Conservation (phyloP, 768 basidiomycete genomes). For the Phlebiopsis flavidoalba region DNA sequence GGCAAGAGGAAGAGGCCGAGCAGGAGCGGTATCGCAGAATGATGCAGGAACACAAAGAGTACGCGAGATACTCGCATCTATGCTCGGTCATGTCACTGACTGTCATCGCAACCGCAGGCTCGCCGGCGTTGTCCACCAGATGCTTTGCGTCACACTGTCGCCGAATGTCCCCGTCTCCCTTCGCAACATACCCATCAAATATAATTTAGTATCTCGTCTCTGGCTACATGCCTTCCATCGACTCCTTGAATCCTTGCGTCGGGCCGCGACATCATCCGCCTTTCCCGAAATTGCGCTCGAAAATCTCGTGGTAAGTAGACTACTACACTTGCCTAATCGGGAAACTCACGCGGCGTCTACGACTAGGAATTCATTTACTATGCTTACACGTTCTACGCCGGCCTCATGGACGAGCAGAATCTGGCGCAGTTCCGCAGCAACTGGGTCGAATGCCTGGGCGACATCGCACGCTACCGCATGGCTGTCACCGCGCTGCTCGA, state of each 20-base stretch:
- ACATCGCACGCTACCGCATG: constrained; percentile 93
- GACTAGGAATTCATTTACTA: constrained; percentile 81
- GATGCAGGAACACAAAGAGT: constrained; percentile 82
- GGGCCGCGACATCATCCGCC: constrained; percentile 49
- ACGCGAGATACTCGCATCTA: constrained; percentile 22
- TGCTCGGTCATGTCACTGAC: not conserved
- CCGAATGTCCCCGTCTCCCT: constrained; percentile 86
- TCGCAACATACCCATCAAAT: constrained; percentile 85
- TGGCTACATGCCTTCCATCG: constrained; percentile 93
- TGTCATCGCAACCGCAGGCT: constrained; percentile 47
- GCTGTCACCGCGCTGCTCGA: constrained; percentile 85
- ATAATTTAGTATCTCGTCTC: constrained; percentile 90
- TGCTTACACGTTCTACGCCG: constrained; percentile 91
- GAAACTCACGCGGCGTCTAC: not conserved
- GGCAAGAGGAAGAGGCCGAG: constrained; percentile 48
- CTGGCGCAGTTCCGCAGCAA: constrained; percentile 67
- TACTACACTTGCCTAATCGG: not conserved
- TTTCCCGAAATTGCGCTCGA: constrained; percentile 70
- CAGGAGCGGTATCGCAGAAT: constrained; percentile 73
- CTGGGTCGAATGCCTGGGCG: constrained; percentile 97
- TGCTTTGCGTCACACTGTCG: constrained; percentile 80
- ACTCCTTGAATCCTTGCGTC: constrained; percentile 85
- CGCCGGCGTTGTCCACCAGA: constrained; percentile 84
- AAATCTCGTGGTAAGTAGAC: constrained; percentile 54
- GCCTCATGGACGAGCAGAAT: constrained; percentile 76